Percentiles rank a stretch among this genome's conserved stretches.
These are phyloP conservation scores for Hypoxylon sp. DNA, from an alignment of 2,329 filamentous ascomycete genomes.

Conservation along the genomic window DNA sequence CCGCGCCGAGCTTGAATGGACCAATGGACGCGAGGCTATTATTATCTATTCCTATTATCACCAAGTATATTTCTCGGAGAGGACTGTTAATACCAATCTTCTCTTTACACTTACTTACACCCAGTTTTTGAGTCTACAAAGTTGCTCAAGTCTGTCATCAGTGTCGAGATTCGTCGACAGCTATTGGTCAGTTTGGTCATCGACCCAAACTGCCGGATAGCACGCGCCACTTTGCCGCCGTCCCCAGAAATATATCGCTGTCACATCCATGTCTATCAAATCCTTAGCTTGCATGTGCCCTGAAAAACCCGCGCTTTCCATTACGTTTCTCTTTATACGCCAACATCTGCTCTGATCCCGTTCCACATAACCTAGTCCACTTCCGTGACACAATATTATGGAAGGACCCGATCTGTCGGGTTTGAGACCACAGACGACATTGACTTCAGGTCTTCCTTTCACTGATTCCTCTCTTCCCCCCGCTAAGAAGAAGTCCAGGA, in stretches of 20 bases:
- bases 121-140: background rate
- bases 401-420: constrained; percentile 46
- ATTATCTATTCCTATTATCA: constrained; percentile 17
- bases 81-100: constrained; percentile 8
- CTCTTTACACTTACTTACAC: background rate
- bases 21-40: constrained; percentile 28
- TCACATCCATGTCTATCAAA: constrained; percentile 36
- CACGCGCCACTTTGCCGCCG: constrained; percentile 26
- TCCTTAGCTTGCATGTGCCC: constrained; percentile 41
- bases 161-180: constrained; percentile 11
- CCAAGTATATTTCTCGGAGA: constrained; percentile 1
- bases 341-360: constrained; percentile 19
- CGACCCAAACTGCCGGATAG: constrained; percentile 42
- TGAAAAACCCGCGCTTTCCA: constrained; percentile 38
- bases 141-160: constrained; percentile 1
- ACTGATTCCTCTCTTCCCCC: constrained; percentile 41
- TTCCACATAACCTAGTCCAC: constrained; percentile 30
- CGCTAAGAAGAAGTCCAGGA: constrained; percentile 66
- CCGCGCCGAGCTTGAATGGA: constrained; percentile 20
- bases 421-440: constrained; percentile 42
- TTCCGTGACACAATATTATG: constrained; percentile 44
- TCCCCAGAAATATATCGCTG: constrained; percentile 29
- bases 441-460: constrained; percentile 37
- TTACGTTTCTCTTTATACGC: constrained; percentile 39
- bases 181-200: constrained; percentile 26